Base-by-base conservation (phyloP, 768 basidiomycete genomes). In the Russula brevipes region DNA sequence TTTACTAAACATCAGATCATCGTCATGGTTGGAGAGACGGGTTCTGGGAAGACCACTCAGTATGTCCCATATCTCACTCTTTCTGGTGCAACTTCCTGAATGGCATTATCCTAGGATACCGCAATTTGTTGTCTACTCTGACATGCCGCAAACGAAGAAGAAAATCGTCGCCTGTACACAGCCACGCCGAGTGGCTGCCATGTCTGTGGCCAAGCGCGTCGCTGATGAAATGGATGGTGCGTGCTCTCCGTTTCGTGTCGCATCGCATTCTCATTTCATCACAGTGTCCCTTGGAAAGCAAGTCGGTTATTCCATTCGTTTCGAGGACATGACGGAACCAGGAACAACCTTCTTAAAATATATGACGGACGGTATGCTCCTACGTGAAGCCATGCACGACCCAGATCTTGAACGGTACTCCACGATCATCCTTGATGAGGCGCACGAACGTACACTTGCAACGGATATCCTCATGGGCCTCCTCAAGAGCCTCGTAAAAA, bases 351-450 rank as follows among this genome's bases (percentile, higher is more conserved):
- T 99, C 76, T 80, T 99, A 66, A 98, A 97, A 73, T 98, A 99
- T 78, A 97, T 98, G 95, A 99, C 97, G 16, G 97, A 99, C 69
- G 97, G 96, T 83, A 97, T 98, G 94, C 86, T 93, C 59, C 84
- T 96, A n/a, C 87, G 94, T 19, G 94, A 97, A 77, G 94, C 94
- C 5, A 99, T 98, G 95, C 92, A 95, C 75, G 96, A 98, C 75
- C 89, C 92, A 9, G 81, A 84, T 19, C 83, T 98, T 44, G 79
- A 82, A 33, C 85, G 94, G 4, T 99, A 99, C 74, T 96, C 93
- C 19, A 98, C 96, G 24, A 94, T 99, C 76, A 98, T 99, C 70
- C 85, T 98, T 60, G 97, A 99, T 73, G 97, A 99, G 77, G 97
- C 94, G 5, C 97, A 99, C 78, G 97, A 99, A 78, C 88, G 96